Conservation (phyloP, 2,329 filamentous ascomycete species). For the Penicillium occitanis region DNA sequence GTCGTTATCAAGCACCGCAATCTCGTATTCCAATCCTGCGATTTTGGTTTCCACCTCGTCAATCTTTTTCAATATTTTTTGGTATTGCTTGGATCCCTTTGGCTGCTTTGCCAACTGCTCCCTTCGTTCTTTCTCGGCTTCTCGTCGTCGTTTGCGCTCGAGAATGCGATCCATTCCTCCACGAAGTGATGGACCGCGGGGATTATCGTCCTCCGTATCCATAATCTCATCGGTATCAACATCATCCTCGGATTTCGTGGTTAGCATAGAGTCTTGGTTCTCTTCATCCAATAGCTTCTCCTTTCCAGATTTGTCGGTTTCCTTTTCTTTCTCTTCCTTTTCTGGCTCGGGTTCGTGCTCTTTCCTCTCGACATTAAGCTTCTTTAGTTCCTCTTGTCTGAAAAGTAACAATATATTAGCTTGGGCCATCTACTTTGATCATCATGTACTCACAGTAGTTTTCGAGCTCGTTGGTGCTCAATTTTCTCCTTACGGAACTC, state of each 20-base stretch:
- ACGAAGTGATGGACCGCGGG: conserved; percentile 57
- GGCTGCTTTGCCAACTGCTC: conserved; percentile 65
- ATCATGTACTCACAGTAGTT: conserved; percentile 53
- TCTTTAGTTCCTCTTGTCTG: conserved; percentile 47
- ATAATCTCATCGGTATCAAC: conserved; percentile 53
- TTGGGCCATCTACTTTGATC: neutral
- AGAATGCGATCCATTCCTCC: conserved; percentile 67
- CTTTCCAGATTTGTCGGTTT: conserved; percentile 29
- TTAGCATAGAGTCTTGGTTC: conserved; percentile 13
- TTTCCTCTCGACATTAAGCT: conserved; percentile 49
- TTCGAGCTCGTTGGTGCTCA: conserved; percentile 78
- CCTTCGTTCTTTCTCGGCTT: conserved; percentile 68
- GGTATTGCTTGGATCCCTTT: conserved; percentile 84
- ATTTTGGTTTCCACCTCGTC: conserved; percentile 81
- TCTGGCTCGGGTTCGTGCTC: conserved; percentile 48
- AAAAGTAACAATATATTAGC: conserved; percentile 1
- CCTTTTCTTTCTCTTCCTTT: conserved; percentile 43
- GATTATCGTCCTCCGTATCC: conserved; percentile 70
- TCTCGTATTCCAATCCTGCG: conserved; percentile 78
- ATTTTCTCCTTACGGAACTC: conserved; percentile 94
- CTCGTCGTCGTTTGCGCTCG: conserved; percentile 75
- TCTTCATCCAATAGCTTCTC: conserved; percentile 17
- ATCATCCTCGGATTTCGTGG: conserved; percentile 17
- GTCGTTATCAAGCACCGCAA: conserved; percentile 83
- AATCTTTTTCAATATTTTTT: conserved; percentile 83